These are phyloP conservation scores for Solanum acaule DNA, from an alignment of 257 asterid species.

Conservation along the genomic window DNA sequence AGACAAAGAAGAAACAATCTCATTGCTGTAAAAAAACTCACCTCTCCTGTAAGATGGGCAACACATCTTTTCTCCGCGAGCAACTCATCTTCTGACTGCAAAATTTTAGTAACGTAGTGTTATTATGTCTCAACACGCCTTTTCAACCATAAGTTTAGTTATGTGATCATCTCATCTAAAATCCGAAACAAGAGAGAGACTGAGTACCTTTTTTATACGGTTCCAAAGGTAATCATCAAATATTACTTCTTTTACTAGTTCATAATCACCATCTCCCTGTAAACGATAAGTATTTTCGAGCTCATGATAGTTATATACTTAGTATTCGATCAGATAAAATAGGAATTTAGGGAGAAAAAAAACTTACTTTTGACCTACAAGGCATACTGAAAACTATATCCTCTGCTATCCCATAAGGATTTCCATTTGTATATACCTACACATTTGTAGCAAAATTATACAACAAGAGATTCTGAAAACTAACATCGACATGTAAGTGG, in stretches of 20 bases:
- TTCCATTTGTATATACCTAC: constrained; percentile 74
- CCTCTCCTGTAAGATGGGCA: constrained; percentile 98
- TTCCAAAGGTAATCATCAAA: constrained; percentile 73
- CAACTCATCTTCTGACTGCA: constrained; percentile 92
- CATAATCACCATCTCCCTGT: constrained; percentile 93
- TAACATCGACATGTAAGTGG: neutral
- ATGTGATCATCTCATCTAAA: neutral
- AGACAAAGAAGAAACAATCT: neutral
- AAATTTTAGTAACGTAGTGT: neutral
- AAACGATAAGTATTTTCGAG: neutral
- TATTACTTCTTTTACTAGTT: constrained; percentile 69
- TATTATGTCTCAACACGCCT: neutral
- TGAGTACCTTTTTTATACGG: constrained; percentile 63
- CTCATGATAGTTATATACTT: neutral
- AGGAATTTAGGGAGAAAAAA: neutral
- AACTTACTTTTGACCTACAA: constrained; percentile 75
- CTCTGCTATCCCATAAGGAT: constrained; percentile 85
- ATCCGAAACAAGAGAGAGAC: neutral
- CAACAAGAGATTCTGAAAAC: neutral
- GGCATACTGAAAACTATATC: constrained; percentile 97
- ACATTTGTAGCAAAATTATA: neutral
- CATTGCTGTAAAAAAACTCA: neutral
- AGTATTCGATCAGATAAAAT: neutral
- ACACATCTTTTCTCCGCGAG: constrained; percentile 97
- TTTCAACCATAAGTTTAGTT: neutral